Conservation (phyloP, 345 rosid genomes). For the Balakata baccata region DNA sequence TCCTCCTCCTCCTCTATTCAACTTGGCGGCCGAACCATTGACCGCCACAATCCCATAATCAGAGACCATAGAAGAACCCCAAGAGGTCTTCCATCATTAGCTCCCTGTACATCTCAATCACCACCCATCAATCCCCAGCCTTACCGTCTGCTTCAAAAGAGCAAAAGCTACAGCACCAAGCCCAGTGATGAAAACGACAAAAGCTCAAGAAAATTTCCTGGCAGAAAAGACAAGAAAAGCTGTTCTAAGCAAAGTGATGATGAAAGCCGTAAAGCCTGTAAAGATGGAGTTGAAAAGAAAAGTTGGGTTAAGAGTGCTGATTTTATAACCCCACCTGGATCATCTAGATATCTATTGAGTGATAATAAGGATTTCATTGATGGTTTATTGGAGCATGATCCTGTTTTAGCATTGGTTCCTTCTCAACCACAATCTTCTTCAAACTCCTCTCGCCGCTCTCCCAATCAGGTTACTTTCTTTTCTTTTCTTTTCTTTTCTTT, state of each 20-base stretch:
- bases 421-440: constrained; percentile 11
- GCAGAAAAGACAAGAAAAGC: constrained; percentile 37
- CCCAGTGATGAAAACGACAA: background rate
- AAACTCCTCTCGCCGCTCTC: constrained; percentile 31
- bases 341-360: constrained; percentile 66
- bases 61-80: constrained; percentile 60
- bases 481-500: background rate
- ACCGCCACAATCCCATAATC: constrained; percentile 86
- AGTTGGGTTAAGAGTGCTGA: constrained; percentile 39
- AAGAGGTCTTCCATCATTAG: constrained; percentile 35
- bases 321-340: constrained; percentile 60
- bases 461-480: constrained; percentile 46
- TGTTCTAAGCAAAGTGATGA: constrained; percentile 4
- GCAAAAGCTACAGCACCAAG: constrained; percentile 1
- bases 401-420: constrained; percentile 34
- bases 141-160: constrained; percentile 38
- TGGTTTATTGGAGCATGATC: constrained; percentile 45
- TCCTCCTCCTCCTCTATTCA: constrained; percentile 21
- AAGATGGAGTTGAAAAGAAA: constrained; percentile 26
- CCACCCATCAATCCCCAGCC: constrained; percentile 46
- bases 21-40: constrained; percentile 61
- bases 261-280: constrained; percentile 8
- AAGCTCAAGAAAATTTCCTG: constrained; percentile 14
- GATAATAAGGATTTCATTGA: constrained; percentile 32
- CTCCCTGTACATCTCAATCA: constrained; percentile 39